phyloP scores from a whole-genome alignment of 2,329 filamentous ascomycete species.

The Nothopassalora personata region DNA sequence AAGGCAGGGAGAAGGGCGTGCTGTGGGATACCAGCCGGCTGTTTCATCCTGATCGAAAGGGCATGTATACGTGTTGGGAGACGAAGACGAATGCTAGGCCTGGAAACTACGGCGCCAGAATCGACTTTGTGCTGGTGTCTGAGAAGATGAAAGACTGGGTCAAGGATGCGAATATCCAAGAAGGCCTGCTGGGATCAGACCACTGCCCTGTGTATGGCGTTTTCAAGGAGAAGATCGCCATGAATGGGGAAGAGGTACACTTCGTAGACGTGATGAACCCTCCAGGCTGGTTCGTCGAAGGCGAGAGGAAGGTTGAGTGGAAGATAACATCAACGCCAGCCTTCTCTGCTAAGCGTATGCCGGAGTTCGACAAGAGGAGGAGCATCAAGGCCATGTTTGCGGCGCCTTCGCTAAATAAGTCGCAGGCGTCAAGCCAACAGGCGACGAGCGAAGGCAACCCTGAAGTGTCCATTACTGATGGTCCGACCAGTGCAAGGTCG shows the following conservation, averaged over 20 bases:
- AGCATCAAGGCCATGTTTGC: constrained; percentile 93
- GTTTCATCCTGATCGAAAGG: constrained; percentile 71
- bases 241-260: constrained; percentile 44
- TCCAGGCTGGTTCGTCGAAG: constrained; percentile 62
- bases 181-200: constrained; percentile 88
- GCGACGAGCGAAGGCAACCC: background rate
- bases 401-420: constrained; percentile 42
- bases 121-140: constrained; percentile 88
- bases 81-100: constrained; percentile 92
- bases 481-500: background rate
- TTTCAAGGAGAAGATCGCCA: constrained; percentile 57
- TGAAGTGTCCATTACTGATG: too few relatives aligned
- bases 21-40: constrained; percentile 78
- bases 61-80: constrained; percentile 98
- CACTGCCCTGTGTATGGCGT: constrained; percentile 88
- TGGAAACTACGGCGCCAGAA: constrained; percentile 85
- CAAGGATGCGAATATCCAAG: constrained; percentile 76
- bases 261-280: constrained; percentile 74
- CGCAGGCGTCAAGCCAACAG: constrained; percentile 7
- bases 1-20: constrained; percentile 63
- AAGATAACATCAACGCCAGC: constrained; percentile 61
- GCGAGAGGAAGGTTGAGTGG: constrained; percentile 62
- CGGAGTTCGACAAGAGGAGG: constrained; percentile 77
- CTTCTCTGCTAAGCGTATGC: constrained; percentile 74
- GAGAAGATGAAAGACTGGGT: constrained; percentile 76